Conservation (phyloP, 768 basidiomycete species). For the Galerina sulciceps region DNA sequence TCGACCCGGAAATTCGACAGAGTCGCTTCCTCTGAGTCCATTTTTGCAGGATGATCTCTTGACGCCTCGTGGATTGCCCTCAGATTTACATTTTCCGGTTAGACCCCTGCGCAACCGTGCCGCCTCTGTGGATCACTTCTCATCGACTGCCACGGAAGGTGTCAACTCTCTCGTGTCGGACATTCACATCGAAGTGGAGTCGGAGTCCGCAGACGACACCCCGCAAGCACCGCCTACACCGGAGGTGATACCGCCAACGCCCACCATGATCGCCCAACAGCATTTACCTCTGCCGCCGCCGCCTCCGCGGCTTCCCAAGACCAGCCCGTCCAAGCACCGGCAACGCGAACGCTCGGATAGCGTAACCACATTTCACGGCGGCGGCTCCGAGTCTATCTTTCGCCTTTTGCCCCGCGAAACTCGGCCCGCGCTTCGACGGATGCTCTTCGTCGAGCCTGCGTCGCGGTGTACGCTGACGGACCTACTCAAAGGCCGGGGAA, state of each 20-base stretch:
- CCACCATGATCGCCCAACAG: conserved; percentile 6
- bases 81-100: conserved; percentile 17
- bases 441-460: conserved; percentile 90
- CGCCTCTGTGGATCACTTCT: conserved; percentile 7
- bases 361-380: conserved; percentile 71
- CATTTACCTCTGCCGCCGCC: conserved; percentile 21
- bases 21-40: conserved; percentile 53
- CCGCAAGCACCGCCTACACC: conserved; percentile 6
- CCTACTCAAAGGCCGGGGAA: conserved; percentile 80
- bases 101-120: conserved; percentile 7
- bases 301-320: conserved; percentile 10
- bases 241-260: conserved; percentile 16
- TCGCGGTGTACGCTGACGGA: conserved; percentile 93
- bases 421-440: conserved; percentile 85
- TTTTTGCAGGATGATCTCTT: conserved; percentile 31
- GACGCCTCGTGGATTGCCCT: conserved; percentile 34
- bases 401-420: conserved; percentile 93
- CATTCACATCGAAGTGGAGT: background rate
- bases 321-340: conserved; percentile 22
- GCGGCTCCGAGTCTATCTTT: conserved; percentile 93
- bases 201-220: background rate
- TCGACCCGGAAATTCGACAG: conserved; percentile 77
- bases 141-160: background rate
- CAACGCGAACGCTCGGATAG: conserved; percentile 49
- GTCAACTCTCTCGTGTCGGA: background rate